Evolutionary conservation across 2,329 filamentous ascomycete genomes (phyloP), one percentile per base, ranked within the genome.

Genomic region (Fusarium sp.): DNA sequence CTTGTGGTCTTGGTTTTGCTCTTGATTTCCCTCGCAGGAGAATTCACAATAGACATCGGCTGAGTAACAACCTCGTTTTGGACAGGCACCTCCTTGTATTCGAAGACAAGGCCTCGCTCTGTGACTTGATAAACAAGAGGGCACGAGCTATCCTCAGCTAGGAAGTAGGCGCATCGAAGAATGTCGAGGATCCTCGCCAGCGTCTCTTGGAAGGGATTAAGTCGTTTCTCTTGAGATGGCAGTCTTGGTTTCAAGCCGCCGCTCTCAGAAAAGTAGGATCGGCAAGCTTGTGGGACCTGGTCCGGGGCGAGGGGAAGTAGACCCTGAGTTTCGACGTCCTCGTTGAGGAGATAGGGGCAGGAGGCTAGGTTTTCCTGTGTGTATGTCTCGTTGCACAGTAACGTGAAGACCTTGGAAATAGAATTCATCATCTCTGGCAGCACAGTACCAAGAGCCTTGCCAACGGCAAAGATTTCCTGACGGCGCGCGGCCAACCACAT

Each of bases 401-500:
- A 75, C 16, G 83, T 85, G 37, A 88, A 76, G 4, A 82, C 80
- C 23, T 82, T 81, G 33, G 81, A 81, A 9, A 88, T 79, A 4
- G 79, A 78, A 39, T 80, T 80, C 68, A 84, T 80, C 79, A 87
- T 83, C 9, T 82, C 79, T 26, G 80, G 81, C 26, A 85, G 76
- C 43, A 83, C 78, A 8, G 80, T 78, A 39, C 83, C 82, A 29
- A 87, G 78, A 43, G 82, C 80, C 29, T 81, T 77, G 47, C 80
- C 78, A 56, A 82, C 84, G n/a, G 78, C 76, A 60, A 84, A 80
- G 8, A 87, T 72, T 60, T 87, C 84, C 12, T 76, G 73, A 28
- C 82, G 80, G 46, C 80, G 81, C 18, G 81, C 80, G 54, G 83
- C 83, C 4, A 88, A 78, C 86, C 86, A 89, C 44, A 85, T 82